Percentiles rank a stretch among this genome's conserved stretches.
These are phyloP conservation scores for Phytopythium litorale DNA, from an alignment of 352 stramenopile genomes.

Conservation along the genomic window DNA sequence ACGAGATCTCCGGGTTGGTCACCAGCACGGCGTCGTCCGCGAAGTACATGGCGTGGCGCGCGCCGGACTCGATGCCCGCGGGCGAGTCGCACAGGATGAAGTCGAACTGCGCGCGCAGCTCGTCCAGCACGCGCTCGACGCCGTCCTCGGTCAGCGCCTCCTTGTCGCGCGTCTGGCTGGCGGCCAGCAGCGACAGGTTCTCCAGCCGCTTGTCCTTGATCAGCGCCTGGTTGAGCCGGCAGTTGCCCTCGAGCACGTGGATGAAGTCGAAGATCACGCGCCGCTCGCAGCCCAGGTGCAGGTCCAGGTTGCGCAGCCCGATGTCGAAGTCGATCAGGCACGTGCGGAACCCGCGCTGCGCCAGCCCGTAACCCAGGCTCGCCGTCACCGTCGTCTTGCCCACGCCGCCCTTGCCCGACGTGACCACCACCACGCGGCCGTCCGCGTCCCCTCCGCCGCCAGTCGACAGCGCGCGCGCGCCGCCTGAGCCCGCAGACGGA, in stretches of 20 bases:
- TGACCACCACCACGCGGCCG: slow-evolving; percentile 87
- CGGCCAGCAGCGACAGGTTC: slow-evolving; percentile 80
- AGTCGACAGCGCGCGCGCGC: neutral
- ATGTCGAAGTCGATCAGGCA: slow-evolving; percentile 96
- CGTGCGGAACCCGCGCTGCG: slow-evolving; percentile 77
- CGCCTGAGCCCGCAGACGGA: neutral
- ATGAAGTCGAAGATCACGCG: slow-evolving; percentile 95
- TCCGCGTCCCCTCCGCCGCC: neutral
- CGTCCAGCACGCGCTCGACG: slow-evolving; percentile 79
- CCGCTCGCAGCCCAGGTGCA: slow-evolving; percentile 90
- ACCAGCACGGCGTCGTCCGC: slow-evolving; percentile 91
- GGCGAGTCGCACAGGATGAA: slow-evolving; percentile 91
- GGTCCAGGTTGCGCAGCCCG: slow-evolving; percentile 89
- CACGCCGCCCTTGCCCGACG: slow-evolving; percentile 91
- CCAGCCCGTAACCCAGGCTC: slow-evolving; percentile 82
- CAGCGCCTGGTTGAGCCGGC: slow-evolving; percentile 82
- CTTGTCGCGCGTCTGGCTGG: slow-evolving; percentile 90
- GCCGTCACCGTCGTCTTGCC: slow-evolving; percentile 92
- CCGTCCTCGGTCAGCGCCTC: slow-evolving; percentile 87
- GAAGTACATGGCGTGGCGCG: slow-evolving; percentile 92
- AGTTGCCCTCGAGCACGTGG: slow-evolving; percentile 91
- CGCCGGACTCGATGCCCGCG: slow-evolving; percentile 88
- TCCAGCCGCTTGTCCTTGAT: slow-evolving; percentile 90
- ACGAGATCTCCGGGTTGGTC: slow-evolving; percentile 93
- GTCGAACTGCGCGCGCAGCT: slow-evolving; percentile 83